Conservation (phyloP, 345 rosid genomes). For the Durio zibethinus region DNA sequence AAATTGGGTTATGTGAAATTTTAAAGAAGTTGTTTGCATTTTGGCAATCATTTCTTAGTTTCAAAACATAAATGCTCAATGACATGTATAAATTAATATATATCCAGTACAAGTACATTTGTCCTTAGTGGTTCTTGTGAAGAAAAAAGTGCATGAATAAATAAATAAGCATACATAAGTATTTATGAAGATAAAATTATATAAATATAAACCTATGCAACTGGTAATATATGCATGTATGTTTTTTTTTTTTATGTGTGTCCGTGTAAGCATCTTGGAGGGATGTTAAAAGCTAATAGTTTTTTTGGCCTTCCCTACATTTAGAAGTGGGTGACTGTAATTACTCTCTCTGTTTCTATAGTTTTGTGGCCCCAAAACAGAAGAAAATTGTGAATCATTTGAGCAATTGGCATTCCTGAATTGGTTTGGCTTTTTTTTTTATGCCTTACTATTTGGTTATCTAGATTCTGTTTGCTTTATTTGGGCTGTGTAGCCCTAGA, state of each 20-base stretch:
- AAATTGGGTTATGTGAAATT: not conserved
- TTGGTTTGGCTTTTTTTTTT: not conserved
- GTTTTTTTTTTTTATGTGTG: not conserved
- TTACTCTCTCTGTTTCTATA: not conserved
- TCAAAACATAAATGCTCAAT: not conserved
- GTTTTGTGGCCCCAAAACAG: not conserved
- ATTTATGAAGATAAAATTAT: not conserved
- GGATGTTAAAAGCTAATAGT: constrained; percentile 1
- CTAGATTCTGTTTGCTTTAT: not conserved
- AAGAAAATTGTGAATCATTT: not conserved
- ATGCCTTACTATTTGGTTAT: not conserved
- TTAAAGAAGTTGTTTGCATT: not conserved
- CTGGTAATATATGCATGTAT: not conserved
- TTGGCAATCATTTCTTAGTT: not conserved
- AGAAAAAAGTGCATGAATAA: not conserved
- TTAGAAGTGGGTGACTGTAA: constrained; percentile 1
- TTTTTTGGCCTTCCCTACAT: not conserved
- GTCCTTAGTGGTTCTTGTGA: not conserved
- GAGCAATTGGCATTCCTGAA: not conserved
- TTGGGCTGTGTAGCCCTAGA: not conserved
- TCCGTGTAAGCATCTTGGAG: too few species aligned
- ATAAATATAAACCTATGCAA: not conserved
- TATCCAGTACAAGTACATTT: not conserved
- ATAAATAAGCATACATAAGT: not conserved
- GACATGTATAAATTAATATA: too few species aligned